Percentiles rank a stretch among this genome's conserved stretches.
Evolutionary conservation across 176 grass and related monocot genomes (phyloP).

Genomic region (Oryza meyeriana): DNA sequence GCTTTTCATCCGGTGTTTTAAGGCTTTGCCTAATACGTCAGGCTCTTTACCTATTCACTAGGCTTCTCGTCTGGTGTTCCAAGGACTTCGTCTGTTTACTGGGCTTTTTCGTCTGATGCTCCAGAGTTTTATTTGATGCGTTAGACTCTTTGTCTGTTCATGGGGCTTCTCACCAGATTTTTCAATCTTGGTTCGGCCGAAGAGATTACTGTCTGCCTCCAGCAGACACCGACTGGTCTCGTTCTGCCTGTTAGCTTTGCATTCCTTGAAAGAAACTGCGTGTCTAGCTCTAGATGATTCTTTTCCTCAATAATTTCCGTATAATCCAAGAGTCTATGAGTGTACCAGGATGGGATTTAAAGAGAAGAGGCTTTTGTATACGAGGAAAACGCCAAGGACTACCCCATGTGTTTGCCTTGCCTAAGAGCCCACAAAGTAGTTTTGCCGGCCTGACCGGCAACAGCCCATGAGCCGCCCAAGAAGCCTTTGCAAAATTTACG

Average conservation of each 20-base stretch:
- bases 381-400: not conserved
- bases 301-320: not conserved
- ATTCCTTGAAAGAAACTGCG: constrained; percentile 9
- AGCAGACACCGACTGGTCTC: not conserved
- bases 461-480: not conserved
- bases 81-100: too few relatives aligned
- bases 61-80: too few relatives aligned
- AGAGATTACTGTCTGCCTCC: too few relatives aligned
- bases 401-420: not conserved
- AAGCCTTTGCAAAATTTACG: not conserved
- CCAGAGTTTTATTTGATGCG: too few relatives aligned
- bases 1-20: too few relatives aligned
- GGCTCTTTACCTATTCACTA: too few relatives aligned
- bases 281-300: not conserved
- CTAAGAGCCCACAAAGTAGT: not conserved
- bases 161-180: too few relatives aligned
- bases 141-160: too few relatives aligned
- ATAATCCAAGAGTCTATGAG: too few relatives aligned
- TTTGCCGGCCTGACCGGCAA: not conserved
- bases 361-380: not conserved
- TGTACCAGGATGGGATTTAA: not conserved
- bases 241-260: not conserved
- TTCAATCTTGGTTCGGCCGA: too few relatives aligned
- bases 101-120: too few relatives aligned
- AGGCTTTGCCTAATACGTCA: too few relatives aligned